phyloP scores from a whole-genome alignment of 371 early-diverging fungal genomes.

The Mortierella sp. region DNA sequence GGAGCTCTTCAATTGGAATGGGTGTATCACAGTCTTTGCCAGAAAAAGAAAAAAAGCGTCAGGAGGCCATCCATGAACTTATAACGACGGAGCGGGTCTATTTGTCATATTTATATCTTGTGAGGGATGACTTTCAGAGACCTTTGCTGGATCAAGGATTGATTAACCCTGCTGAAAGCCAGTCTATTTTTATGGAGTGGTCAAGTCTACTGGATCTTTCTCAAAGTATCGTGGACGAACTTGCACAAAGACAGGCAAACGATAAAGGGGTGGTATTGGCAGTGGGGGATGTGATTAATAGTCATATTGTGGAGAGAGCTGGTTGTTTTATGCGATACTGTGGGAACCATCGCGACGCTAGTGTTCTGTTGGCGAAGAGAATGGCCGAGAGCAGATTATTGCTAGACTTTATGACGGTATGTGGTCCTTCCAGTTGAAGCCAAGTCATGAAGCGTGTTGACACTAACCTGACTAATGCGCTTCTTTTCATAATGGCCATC shows the following conservation, averaged over 20 bases:
- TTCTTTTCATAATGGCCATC: background rate
- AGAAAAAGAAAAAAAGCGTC: slow-evolving; percentile 81
- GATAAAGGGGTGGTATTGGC: slow-evolving; percentile 58
- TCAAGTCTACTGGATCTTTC: slow-evolving; percentile 41
- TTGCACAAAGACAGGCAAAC: slow-evolving; percentile 23
- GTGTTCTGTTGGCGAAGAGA: slow-evolving; percentile 21
- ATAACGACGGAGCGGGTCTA: slow-evolving; percentile 88
- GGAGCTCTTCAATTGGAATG: slow-evolving; percentile 34
- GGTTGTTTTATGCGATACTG: slow-evolving; percentile 51
- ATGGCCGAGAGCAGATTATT: slow-evolving; percentile 26
- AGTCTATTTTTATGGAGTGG: slow-evolving; percentile 39
- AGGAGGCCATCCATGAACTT: slow-evolving; percentile 92
- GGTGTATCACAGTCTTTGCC: slow-evolving; percentile 19
- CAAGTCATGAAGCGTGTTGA: background rate
- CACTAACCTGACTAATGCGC: no score
- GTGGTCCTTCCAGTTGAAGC: background rate
- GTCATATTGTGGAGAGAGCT: slow-evolving; percentile 44
- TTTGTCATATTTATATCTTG: slow-evolving; percentile 84
- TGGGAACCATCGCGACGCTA: slow-evolving; percentile 41
- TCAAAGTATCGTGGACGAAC: slow-evolving; percentile 49
- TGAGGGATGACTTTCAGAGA: slow-evolving; percentile 78
- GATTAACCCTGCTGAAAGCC: slow-evolving; percentile 33
- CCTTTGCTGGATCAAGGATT: slow-evolving; percentile 58
- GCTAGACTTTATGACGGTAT: slow-evolving; percentile 41
- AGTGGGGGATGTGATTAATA: slow-evolving; percentile 59